A percentile compares a stretch with the other conserved stretches of the same genome.
Conservation (phyloP, 768 basidiomycete species). For the Crassisporium funariophilum region DNA sequence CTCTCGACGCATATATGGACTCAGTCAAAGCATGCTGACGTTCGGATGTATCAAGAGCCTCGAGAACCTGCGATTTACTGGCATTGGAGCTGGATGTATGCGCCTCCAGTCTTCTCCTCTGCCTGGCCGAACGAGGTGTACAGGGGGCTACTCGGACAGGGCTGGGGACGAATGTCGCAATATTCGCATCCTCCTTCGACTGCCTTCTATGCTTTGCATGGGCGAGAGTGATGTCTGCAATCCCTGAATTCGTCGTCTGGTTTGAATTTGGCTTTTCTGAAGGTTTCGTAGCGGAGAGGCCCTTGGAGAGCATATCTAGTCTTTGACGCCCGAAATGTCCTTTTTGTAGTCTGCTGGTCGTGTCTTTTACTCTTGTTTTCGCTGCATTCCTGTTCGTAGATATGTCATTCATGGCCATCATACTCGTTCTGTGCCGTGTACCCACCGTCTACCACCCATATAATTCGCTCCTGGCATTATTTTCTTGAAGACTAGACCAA, state of each 20-base stretch:
- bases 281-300: slow-evolving; percentile 26
- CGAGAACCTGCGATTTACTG: slow-evolving; percentile 38
- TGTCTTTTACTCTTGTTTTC: slow-evolving; percentile 59
- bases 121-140: slow-evolving; percentile 19
- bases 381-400: slow-evolving; percentile 50
- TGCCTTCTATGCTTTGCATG: slow-evolving; percentile 28
- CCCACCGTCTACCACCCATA: slow-evolving; percentile 72
- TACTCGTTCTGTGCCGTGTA: background rate
- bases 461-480: slow-evolving; percentile 71
- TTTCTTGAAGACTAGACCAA: background rate
- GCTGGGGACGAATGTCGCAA: slow-evolving; percentile 25
- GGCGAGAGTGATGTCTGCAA: slow-evolving; percentile 27
- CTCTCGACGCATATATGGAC: slow-evolving; percentile 4
- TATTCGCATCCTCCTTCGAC: background rate
- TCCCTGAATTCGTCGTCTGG: slow-evolving; percentile 1
- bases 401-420: background rate
- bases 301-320: slow-evolving; percentile 51
- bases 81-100: slow-evolving; percentile 26
- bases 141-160: slow-evolving; percentile 24
- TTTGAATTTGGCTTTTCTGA: slow-evolving; percentile 2
- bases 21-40: slow-evolving; percentile 34
- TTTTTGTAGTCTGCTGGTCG: slow-evolving; percentile 55
- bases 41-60: slow-evolving; percentile 43
- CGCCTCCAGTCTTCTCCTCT: slow-evolving; percentile 12
- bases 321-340: slow-evolving; percentile 63